phyloP scores from a whole-genome alignment of 106 monocot species.

The Dendrobium catenatum region DNA sequence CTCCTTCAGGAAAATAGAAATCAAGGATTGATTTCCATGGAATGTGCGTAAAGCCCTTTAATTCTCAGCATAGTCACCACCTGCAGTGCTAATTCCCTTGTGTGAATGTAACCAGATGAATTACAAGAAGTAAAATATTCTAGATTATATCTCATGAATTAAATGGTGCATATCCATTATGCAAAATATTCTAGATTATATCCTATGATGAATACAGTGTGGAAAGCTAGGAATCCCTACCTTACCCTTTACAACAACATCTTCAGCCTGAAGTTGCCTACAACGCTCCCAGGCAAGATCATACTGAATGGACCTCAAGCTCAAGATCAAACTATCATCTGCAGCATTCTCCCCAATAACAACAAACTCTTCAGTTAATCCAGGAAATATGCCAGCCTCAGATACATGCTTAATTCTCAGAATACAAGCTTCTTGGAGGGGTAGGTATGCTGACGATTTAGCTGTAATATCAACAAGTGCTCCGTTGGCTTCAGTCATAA shows the following conservation, averaged over 20 bases:
- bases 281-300: constrained; percentile 96
- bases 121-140: not conserved
- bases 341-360: constrained; percentile 55
- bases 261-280: constrained; percentile 88
- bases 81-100: not conserved
- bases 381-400: constrained; percentile 84
- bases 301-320: constrained; percentile 77
- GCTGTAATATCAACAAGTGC: constrained; percentile 81
- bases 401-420: constrained; percentile 66
- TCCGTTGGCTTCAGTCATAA: constrained; percentile 55
- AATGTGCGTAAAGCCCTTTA: not conserved
- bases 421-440: constrained; percentile 80
- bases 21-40: not conserved
- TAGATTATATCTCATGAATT: not conserved
- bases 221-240: constrained; percentile 29
- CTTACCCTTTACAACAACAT: constrained; percentile 90
- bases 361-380: constrained; percentile 77
- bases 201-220: not conserved
- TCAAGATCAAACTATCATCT: constrained; percentile 86
- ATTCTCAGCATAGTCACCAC: not conserved
- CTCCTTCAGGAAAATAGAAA: not conserved
- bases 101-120: not conserved
- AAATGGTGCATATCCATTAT: not conserved
- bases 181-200: no score
- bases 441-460: constrained; percentile 82